A percentile compares a stretch with the other conserved stretches of the same genome.
phyloP scores from a whole-genome alignment of 2,329 filamentous ascomycete species.

The Aotearoamyces nothofagi region DNA sequence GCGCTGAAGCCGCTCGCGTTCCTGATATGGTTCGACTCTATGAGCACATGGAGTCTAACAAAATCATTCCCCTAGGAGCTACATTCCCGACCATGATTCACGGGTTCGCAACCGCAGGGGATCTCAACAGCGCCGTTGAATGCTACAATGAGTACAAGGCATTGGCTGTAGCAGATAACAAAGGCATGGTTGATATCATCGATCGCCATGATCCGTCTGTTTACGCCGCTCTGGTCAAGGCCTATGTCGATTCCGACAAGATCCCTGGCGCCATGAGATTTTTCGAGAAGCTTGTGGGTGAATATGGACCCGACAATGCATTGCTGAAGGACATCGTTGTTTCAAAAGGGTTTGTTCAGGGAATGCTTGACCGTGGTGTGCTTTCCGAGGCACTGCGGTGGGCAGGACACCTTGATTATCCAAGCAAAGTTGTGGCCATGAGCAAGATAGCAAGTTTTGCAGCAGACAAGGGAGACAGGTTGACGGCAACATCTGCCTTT shows the following conservation, averaged over 20 bases:
- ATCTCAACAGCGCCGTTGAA: conserved; percentile 77
- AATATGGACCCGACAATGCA: conserved; percentile 39
- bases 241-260: conserved; percentile 72
- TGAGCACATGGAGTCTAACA: conserved; percentile 74
- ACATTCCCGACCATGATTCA: conserved; percentile 91
- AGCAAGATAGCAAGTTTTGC: conserved; percentile 59
- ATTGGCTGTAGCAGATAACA: conserved; percentile 73
- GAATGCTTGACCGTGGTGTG: conserved; percentile 54
- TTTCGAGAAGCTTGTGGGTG: conserved; percentile 59
- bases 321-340: conserved; percentile 60
- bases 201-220: conserved; percentile 69
- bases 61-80: conserved; percentile 58
- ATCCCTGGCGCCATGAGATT: conserved; percentile 73
- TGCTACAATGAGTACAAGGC: conserved; percentile 91
- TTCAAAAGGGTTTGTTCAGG: conserved; percentile 61
- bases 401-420: conserved; percentile 47
- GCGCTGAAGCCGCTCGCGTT: conserved; percentile 65
- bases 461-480: conserved; percentile 62
- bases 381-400: conserved; percentile 61
- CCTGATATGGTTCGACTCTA: conserved; percentile 85
- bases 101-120: conserved; percentile 71
- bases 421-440: conserved; percentile 48
- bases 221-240: conserved; percentile 83
- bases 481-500: conserved; percentile 54
- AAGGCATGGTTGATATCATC: conserved; percentile 50